A percentile compares a stretch with the other conserved stretches of the same genome.
phyloP scores from a whole-genome alignment of 768 basidiomycete genomes.

The Butyriboletus loyo region DNA sequence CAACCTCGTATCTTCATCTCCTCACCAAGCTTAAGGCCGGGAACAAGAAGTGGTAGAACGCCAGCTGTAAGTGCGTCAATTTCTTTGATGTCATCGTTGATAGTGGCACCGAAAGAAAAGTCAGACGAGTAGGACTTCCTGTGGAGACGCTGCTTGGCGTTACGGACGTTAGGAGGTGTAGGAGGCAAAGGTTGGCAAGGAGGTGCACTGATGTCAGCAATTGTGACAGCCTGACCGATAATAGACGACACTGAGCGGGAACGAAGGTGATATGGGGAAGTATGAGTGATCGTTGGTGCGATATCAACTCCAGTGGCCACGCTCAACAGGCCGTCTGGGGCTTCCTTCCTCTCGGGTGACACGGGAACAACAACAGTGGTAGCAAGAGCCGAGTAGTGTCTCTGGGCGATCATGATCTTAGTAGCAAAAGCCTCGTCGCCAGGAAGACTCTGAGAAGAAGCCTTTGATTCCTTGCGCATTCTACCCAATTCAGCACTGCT shows the following conservation, averaged over 20 bases:
- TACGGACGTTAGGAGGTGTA: constrained; percentile 65
- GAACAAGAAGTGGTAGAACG: constrained; percentile 63
- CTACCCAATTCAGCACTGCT: constrained; percentile 57
- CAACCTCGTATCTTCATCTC: constrained; percentile 53
- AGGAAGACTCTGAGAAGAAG: constrained; percentile 47
- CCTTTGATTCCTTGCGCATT: constrained; percentile 49
- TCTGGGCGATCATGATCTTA: constrained; percentile 67
- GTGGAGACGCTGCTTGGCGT: constrained; percentile 50
- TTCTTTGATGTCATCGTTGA: constrained; percentile 51
- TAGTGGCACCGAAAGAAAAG: constrained; percentile 57
- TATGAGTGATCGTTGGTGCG: constrained; percentile 24
- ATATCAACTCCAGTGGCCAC: constrained; percentile 34
- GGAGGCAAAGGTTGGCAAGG: constrained; percentile 70
- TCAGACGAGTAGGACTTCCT: constrained; percentile 64
- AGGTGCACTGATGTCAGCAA: constrained; percentile 44
- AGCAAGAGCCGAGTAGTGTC: constrained; percentile 69
- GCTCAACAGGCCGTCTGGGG: constrained; percentile 12
- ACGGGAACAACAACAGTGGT: constrained; percentile 57
- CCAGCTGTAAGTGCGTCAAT: constrained; percentile 71
- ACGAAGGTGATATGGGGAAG: constrained; percentile 47
- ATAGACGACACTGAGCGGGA: constrained; percentile 58
- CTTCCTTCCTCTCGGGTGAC: constrained; percentile 40
- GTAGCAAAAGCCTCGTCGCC: constrained; percentile 50
- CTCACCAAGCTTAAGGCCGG: constrained; percentile 57
- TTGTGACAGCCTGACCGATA: constrained; percentile 29